Conservation (phyloP, 257 asterid genomes). For the Nicotiana benthamiana region DNA sequence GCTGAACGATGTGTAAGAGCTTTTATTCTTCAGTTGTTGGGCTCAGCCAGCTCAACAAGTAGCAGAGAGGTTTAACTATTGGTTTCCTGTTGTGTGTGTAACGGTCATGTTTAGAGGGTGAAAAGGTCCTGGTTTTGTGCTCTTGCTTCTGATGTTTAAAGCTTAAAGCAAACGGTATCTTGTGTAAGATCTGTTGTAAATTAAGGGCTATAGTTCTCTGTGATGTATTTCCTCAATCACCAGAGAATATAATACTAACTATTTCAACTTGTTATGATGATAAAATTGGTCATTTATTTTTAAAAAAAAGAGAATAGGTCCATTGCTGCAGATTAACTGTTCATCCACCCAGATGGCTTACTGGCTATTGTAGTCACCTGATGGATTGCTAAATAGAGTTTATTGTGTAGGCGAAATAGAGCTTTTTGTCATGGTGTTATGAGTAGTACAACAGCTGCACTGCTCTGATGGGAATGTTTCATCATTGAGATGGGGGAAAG, state of each 20-base stretch:
- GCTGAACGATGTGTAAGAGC: conserved; percentile 72
- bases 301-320: not conserved
- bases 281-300: not conserved
- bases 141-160: not conserved
- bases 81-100: conserved; percentile 13
- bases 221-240: not conserved
- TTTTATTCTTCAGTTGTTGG: conserved; percentile 68
- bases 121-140: not conserved
- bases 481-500: not conserved
- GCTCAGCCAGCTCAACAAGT: conserved; percentile 31
- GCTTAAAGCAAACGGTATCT: not conserved
- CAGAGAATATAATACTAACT: not conserved
- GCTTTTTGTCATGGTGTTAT: not conserved
- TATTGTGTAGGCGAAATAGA: not conserved
- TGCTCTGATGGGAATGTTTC: not conserved
- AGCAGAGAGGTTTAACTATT: conserved; percentile 50
- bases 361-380: not conserved
- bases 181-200: not conserved
- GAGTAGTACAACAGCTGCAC: not conserved
- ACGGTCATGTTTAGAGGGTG: conserved; percentile 1
- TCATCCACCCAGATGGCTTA: not conserved
- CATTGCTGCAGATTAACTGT: not conserved
- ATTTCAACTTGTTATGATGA: not conserved
- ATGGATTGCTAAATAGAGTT: not conserved
- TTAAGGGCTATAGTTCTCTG: not conserved